Percentiles rank a stretch among this genome's conserved stretches.
These are phyloP conservation scores for Ambrosiella beaveri DNA, from an alignment of 2,329 filamentous ascomycete genomes.

Conservation along the genomic window DNA sequence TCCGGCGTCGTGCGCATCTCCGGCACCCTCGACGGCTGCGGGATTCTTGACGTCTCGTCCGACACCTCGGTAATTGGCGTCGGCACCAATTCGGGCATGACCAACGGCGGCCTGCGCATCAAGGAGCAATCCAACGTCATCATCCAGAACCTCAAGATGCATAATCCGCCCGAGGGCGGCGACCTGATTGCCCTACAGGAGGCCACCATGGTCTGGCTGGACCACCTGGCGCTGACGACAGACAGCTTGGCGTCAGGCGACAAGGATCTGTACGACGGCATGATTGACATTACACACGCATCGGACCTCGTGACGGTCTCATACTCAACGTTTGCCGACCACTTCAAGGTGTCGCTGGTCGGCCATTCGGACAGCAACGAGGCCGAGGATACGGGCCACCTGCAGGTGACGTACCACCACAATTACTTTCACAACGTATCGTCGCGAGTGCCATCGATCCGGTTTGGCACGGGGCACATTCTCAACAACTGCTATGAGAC, in stretches of 20 bases:
- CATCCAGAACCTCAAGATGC: constrained; percentile 36
- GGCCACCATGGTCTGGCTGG: constrained; percentile 31
- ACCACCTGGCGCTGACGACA: constrained; percentile 26
- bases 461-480: constrained; percentile 43
- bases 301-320: constrained; percentile 28
- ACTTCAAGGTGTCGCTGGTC: constrained; percentile 39
- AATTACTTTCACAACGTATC: constrained; percentile 45
- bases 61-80: constrained; percentile 36
- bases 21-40: constrained; percentile 26
- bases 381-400: constrained; percentile 37
- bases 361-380: constrained; percentile 43
- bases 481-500: constrained; percentile 27
- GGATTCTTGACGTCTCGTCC: constrained; percentile 27
- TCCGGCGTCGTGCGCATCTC: constrained; percentile 29
- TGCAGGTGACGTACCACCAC: constrained; percentile 42
- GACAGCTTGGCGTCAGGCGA: constrained; percentile 19
- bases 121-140: constrained; percentile 35
- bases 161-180: constrained; percentile 29
- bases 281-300: constrained; percentile 28
- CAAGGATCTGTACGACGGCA: constrained; percentile 28
- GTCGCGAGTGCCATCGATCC: constrained; percentile 39
- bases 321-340: constrained; percentile 27
- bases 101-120: constrained; percentile 30
- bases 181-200: constrained; percentile 34
- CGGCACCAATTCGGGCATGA: constrained; percentile 24